Conservation (phyloP, 2,329 filamentous ascomycete genomes). For the Parastagonospora nodorum region DNA sequence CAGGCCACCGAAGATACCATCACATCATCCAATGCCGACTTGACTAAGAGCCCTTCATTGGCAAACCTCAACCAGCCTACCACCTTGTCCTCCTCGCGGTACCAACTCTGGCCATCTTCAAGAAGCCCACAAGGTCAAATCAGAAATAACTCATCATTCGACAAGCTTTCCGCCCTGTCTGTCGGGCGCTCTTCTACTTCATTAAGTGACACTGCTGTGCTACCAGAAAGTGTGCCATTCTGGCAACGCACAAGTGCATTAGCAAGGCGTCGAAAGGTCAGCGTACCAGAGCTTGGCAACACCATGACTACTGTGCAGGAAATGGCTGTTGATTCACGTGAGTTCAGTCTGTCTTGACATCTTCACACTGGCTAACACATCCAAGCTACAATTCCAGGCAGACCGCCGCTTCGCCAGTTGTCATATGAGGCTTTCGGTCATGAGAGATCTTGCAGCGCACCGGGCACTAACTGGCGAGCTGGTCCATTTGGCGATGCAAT, state of each 20-base stretch:
- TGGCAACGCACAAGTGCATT: conserved; percentile 46
- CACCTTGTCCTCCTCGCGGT: conserved; percentile 25
- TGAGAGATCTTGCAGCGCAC: conserved; percentile 47
- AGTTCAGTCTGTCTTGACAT: conserved; percentile 13
- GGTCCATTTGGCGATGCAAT: conserved; percentile 49
- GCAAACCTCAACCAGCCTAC: conserved; percentile 27
- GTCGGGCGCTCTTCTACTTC: conserved; percentile 47
- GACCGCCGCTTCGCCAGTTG: conserved; percentile 44
- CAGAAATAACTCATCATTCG: conserved; percentile 27
- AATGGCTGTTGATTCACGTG: conserved; percentile 47
- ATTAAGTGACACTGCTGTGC: conserved; percentile 46
- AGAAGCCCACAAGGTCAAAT: conserved; percentile 32
- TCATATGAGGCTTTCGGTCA: conserved; percentile 43
- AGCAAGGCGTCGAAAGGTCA: conserved; percentile 48
- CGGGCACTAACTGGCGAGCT: conserved; percentile 44
- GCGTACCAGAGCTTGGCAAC: conserved; percentile 45
- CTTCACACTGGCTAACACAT: conserved; percentile 16
- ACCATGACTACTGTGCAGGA: conserved; percentile 49
- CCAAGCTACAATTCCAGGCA: conserved; percentile 48
- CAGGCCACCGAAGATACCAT: conserved; percentile 34
- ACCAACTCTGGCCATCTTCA: conserved; percentile 46
- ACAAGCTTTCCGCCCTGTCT: conserved; percentile 44
- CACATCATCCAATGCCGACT: conserved; percentile 14
- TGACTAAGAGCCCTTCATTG: conserved; percentile 38
- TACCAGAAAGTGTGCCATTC: conserved; percentile 37